phyloP scores from a whole-genome alignment of 495 filamentous ascomycete genomes.

The Aspergillus wentii region DNA sequence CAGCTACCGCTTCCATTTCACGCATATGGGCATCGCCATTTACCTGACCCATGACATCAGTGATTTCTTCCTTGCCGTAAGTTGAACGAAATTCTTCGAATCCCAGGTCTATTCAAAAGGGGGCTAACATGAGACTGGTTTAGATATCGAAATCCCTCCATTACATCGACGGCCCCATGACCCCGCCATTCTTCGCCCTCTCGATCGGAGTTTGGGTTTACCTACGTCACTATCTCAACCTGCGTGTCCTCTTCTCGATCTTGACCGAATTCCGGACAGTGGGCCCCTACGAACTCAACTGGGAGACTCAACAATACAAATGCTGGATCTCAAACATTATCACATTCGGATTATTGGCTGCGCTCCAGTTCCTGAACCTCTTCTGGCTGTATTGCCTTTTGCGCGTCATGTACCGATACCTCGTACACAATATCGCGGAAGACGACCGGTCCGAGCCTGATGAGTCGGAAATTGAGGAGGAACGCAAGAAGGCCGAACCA shows the following conservation, averaged over 20 bases:
- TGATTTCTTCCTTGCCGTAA: slow-evolving; percentile 97
- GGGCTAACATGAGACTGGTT: slow-evolving; percentile 1
- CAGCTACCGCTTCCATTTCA: slow-evolving; percentile 97
- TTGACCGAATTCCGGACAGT: slow-evolving; percentile 86
- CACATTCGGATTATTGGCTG: slow-evolving; percentile 63
- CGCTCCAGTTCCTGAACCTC: slow-evolving; percentile 74
- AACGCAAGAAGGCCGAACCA: too few relatives aligned
- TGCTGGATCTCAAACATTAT: slow-evolving; percentile 71
- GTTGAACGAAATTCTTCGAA: slow-evolving; percentile 21
- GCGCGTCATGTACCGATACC: slow-evolving; percentile 59
- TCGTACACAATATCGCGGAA: slow-evolving; percentile 43
- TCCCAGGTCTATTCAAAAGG: background rate
- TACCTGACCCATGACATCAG: slow-evolving; percentile 96
- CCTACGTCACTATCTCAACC: slow-evolving; percentile 85
- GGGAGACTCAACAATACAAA: slow-evolving; percentile 82
- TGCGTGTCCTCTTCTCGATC: slow-evolving; percentile 78
- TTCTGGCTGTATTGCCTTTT: slow-evolving; percentile 86
- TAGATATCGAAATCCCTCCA: slow-evolving; percentile 92
- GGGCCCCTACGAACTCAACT: slow-evolving; percentile 82
- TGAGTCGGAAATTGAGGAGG: too few relatives aligned
- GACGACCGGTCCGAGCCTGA: too few relatives aligned
- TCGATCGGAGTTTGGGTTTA: slow-evolving; percentile 91
- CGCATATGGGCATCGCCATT: slow-evolving; percentile 90
- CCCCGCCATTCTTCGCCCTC: slow-evolving; percentile 73
- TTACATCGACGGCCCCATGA: slow-evolving; percentile 77